A percentile compares a stretch with the other conserved stretches of the same genome.
Evolutionary conservation across 306 rosid species (phyloP).

Genomic region (Rosa rugosa): DNA sequence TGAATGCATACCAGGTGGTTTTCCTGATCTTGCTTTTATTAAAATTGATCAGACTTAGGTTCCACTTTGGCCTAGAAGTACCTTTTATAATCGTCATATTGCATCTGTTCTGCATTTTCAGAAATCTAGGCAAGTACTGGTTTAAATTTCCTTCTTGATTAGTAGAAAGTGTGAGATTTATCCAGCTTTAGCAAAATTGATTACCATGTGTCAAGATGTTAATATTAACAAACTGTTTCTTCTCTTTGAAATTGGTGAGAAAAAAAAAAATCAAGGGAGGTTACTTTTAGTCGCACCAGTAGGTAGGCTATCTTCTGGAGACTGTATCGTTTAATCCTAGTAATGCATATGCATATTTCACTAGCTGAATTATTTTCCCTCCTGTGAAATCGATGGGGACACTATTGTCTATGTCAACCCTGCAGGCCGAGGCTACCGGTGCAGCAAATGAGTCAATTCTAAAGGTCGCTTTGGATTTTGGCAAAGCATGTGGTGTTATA

Average conservation of each 20-base stretch:
- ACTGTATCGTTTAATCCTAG: background rate
- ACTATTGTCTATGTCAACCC: background rate
- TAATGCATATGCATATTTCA: background rate
- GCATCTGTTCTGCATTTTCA: background rate
- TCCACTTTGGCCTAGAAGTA: background rate
- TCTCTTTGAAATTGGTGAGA: background rate
- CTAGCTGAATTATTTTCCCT: background rate
- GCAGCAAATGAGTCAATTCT: slow-evolving; percentile 82
- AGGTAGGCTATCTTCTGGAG: background rate
- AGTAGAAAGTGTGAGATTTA: background rate
- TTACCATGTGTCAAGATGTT: background rate
- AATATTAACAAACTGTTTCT: background rate
- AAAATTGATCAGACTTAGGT: background rate
- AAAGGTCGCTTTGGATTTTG: slow-evolving; percentile 85
- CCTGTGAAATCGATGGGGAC: background rate
- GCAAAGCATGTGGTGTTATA: slow-evolving; percentile 68
- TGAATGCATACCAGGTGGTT: background rate
- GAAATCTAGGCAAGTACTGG: background rate
- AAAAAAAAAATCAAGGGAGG: background rate
- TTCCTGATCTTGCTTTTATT: background rate
- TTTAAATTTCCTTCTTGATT: background rate
- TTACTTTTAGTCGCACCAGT: background rate
- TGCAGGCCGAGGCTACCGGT: slow-evolving; percentile 71
- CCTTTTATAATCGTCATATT: background rate
- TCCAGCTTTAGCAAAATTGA: background rate